Conservation (phyloP, 352 stramenopile genomes). For the Aphanomyces invadans region DNA sequence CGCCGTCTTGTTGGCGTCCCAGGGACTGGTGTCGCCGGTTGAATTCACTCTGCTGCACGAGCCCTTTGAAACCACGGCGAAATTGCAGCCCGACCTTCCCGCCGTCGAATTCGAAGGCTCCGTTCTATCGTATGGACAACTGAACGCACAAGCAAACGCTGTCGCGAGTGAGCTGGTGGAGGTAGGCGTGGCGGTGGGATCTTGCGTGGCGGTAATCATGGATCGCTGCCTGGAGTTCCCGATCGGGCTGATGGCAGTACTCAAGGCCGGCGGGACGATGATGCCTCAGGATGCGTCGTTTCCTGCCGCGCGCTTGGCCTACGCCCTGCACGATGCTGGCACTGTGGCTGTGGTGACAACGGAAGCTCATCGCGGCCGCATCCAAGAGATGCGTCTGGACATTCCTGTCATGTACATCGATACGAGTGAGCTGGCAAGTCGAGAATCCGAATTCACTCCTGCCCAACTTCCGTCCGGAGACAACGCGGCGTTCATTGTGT, state of each 20-base stretch:
- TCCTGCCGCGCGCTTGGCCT: conserved; percentile 38
- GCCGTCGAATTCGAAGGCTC: conserved; percentile 24
- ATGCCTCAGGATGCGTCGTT: conserved; percentile 69
- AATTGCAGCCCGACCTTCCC: conserved; percentile 25
- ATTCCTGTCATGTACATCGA: background rate
- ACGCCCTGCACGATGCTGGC: conserved; percentile 37
- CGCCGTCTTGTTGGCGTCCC: background rate
- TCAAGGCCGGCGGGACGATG: conserved; percentile 87
- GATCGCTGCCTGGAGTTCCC: conserved; percentile 89
- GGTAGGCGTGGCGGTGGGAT: conserved; percentile 38
- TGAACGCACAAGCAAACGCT: conserved; percentile 30
- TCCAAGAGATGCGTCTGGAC: background rate
- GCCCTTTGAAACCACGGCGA: background rate
- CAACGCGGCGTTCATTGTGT: conserved; percentile 40
- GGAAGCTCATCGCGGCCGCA: background rate
- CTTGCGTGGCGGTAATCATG: conserved; percentile 47
- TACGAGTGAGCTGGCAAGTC: background rate
- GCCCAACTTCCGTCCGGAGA: background rate
- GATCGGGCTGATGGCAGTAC: conserved; percentile 82
- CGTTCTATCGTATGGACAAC: conserved; percentile 30
- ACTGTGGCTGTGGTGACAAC: conserved; percentile 14
- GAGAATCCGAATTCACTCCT: conserved; percentile 1
- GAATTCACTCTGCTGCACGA: background rate
- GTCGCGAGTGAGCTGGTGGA: conserved; percentile 25
- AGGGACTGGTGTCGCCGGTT: background rate